Percentiles rank a stretch among this genome's conserved stretches.
phyloP scores from a whole-genome alignment of 257 asterid genomes.

The Solanum raphanifolium region DNA sequence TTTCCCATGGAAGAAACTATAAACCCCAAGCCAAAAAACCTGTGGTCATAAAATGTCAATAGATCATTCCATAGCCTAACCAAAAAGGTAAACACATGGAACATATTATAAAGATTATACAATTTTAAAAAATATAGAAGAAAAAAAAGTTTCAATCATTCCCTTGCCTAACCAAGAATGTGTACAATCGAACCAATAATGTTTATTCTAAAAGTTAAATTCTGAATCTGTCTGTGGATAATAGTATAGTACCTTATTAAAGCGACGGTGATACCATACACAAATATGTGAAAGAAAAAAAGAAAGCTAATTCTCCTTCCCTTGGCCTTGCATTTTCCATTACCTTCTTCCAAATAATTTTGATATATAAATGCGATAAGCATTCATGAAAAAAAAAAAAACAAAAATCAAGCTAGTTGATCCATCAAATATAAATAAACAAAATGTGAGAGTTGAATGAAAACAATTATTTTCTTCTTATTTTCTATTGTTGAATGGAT shows the following conservation, averaged over 20 bases:
- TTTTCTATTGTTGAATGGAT: not conserved
- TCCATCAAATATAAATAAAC: not conserved
- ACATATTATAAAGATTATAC: not conserved
- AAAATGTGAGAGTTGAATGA: not conserved
- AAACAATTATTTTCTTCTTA: not conserved
- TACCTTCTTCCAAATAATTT: conserved; percentile 12
- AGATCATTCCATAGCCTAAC: not conserved
- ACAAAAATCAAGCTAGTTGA: not conserved
- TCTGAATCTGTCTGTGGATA: not conserved
- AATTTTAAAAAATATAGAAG: not conserved
- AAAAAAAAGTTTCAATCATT: not conserved
- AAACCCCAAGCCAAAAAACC: conserved; percentile 2
- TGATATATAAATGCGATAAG: conserved; percentile 22
- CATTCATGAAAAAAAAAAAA: conserved; percentile 8
- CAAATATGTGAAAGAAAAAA: conserved; percentile 19
- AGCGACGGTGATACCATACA: not conserved
- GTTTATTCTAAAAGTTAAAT: not conserved
- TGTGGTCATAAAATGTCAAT: conserved; percentile 1
- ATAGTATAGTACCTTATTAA: conserved; percentile 19
- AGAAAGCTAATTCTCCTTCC: conserved; percentile 33
- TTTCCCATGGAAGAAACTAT: conserved; percentile 31
- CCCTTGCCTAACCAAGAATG: not conserved
- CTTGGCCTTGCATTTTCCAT: conserved; percentile 25
- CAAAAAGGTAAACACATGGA: conserved; percentile 9
- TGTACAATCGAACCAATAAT: not conserved